phyloP scores from a whole-genome alignment of 78 protist species.

The Dictyostelium purpureum region DNA sequence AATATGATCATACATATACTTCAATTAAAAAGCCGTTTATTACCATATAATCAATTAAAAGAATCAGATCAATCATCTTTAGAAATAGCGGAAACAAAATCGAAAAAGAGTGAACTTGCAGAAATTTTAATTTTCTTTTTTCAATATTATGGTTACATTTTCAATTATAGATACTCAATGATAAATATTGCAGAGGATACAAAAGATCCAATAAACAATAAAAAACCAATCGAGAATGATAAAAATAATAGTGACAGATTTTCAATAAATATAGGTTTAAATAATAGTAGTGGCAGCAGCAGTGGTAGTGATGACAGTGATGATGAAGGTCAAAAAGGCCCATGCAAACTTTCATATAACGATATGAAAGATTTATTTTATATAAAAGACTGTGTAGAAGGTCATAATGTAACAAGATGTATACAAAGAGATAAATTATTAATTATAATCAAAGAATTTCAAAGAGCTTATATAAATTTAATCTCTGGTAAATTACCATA shows the following conservation, averaged over 20 bases:
- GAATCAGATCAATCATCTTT: not conserved
- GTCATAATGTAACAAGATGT: conserved; percentile 4
- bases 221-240: not conserved
- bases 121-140: not conserved
- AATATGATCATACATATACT: not conserved
- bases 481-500: not conserved
- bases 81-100: not conserved
- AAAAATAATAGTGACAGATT: too few species aligned
- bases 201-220: not conserved
- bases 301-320: not conserved
- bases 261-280: not conserved
- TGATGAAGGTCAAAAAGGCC: too few species aligned
- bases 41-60: not conserved
- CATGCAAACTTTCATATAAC: too few species aligned
- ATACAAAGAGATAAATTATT: not conserved
- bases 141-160: not conserved
- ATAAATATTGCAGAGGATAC: not conserved
- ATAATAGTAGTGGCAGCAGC: not conserved
- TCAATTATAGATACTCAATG: not conserved
- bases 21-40: not conserved
- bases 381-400: not conserved
- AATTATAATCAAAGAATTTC: not conserved
- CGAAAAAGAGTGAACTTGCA: not conserved
- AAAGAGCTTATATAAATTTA: not conserved
- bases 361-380: not conserved